These are phyloP conservation scores for Atkinsonella texensis DNA, from an alignment of 2,329 filamentous ascomycete genomes.

Conservation along the genomic window DNA sequence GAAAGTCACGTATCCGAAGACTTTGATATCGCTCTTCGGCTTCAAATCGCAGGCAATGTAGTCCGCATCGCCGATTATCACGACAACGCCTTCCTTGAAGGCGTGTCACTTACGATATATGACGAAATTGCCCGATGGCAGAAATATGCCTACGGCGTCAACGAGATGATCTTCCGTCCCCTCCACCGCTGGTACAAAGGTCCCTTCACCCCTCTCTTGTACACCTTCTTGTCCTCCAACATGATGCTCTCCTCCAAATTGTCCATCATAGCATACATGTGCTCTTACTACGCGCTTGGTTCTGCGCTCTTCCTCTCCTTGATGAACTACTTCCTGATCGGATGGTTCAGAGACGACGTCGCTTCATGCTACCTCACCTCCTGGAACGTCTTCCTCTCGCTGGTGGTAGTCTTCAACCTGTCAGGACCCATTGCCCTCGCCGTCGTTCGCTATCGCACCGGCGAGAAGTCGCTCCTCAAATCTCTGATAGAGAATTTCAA, in stretches of 20 bases:
- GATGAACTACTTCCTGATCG: slow-evolving; percentile 59
- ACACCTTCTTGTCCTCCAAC: slow-evolving; percentile 44
- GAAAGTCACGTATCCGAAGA: slow-evolving; percentile 67
- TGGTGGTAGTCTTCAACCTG: slow-evolving; percentile 53
- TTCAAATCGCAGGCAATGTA: slow-evolving; percentile 56
- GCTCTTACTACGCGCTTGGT: slow-evolving; percentile 61
- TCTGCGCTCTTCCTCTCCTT: slow-evolving; percentile 54
- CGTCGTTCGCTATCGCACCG: slow-evolving; percentile 49
- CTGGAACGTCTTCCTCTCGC: slow-evolving; percentile 50
- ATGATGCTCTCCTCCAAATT: slow-evolving; percentile 56
- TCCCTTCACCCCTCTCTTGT: slow-evolving; percentile 54
- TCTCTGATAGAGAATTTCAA: slow-evolving; percentile 37
- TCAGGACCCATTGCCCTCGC: slow-evolving; percentile 50
- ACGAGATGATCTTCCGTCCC: slow-evolving; percentile 59
- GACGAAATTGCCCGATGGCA: slow-evolving; percentile 63
- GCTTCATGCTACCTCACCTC: slow-evolving; percentile 58
- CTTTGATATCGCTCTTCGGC: slow-evolving; percentile 62
- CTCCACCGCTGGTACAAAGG: slow-evolving; percentile 50
- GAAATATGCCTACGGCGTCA: slow-evolving; percentile 62
- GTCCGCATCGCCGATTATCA: slow-evolving; percentile 60
- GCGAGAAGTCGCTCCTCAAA: slow-evolving; percentile 36
- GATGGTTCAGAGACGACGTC: slow-evolving; percentile 56
- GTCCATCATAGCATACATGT: slow-evolving; percentile 59
- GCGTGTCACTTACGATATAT: slow-evolving; percentile 61
- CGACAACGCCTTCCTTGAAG: slow-evolving; percentile 59